Evolutionary conservation across 2,329 filamentous ascomycete genomes (phyloP), one percentile per base, ranked within the genome.

Genomic region (Chaetomium strumarium): DNA sequence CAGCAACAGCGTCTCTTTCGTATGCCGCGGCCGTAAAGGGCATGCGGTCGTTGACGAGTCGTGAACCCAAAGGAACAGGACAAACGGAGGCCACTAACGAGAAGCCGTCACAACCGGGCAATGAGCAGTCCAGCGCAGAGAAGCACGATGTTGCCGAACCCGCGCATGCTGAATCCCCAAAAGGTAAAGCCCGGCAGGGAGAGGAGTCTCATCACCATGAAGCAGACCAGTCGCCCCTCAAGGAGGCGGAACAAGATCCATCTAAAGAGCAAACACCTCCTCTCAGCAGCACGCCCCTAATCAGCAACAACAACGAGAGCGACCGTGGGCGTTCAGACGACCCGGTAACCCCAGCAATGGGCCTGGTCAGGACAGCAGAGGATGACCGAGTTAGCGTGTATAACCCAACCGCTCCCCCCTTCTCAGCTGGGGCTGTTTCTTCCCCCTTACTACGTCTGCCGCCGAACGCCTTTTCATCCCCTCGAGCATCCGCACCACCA

Each of bases 11-110:
- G 7, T 7, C 11, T 4, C 39, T 54, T 6, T 54, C 52, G 10
- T 54, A 54, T 43, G 52, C 52, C 3, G 52, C 46, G 14, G 52
- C 47, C 7, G 42, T 51, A 8, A 54, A 51, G 43, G 47, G 52
- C 24, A 44, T 39, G 24, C 2, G 24, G 39, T 39, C 24, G 14
- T 16, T 11, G 16, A 20, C 10, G 13, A 12, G 11, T 3, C 38
- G 13, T 10, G 31, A 19, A 16, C n/a, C 13, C 37, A 50, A 14
- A 42, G 33, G 7, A 40, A 14, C 13, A 16, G 40, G 36, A 14
- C 36, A 11, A 38, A 19, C 4, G 5, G n/a, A 29, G 7, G 31
- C 16, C 16, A 6, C 17, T 41, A 19, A 44, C 30, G n/a, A 19
- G 30, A 17, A 8, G n/a, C 1, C 20, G 6, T 17, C 30, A 10